Conservation (phyloP, 2,329 filamentous ascomycete genomes). For the Colletotrichum zoysiae region DNA sequence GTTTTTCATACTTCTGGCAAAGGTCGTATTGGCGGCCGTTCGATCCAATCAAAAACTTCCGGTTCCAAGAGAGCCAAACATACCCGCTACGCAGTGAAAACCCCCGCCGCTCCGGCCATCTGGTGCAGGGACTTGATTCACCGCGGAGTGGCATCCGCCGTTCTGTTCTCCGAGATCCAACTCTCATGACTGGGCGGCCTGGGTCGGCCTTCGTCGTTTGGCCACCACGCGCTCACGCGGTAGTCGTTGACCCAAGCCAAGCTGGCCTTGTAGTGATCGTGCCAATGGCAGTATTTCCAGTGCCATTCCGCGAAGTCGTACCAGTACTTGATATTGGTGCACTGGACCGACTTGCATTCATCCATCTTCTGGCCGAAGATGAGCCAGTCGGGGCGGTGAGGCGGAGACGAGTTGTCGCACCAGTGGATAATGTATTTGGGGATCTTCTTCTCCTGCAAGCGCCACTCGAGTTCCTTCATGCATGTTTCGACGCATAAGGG, state of each 20-base stretch:
- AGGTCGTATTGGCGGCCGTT: too few relatives aligned
- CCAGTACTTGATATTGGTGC: slow-evolving; percentile 2
- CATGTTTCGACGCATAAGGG: background rate
- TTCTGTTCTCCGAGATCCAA: slow-evolving; percentile 14
- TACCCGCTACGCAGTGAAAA: background rate
- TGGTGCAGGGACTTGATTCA: rapidly evolving
- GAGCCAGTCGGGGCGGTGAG: background rate
- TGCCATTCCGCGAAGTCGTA: slow-evolving; percentile 1
- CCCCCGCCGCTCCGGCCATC: too few relatives aligned
- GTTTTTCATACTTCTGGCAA: background rate
- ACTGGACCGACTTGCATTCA: slow-evolving; percentile 9
- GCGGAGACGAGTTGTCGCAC: slow-evolving; percentile 4
- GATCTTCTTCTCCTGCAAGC: background rate
- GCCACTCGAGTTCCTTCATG: slow-evolving; percentile 11
- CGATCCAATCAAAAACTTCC: too few relatives aligned
- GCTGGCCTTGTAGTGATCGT: background rate
- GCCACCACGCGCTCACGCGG: slow-evolving; percentile 10
- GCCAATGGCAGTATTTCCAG: slow-evolving; percentile 3
- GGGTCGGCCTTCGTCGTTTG: slow-evolving; percentile 1
- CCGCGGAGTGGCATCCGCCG: background rate
- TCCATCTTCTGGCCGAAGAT: slow-evolving; percentile 5
- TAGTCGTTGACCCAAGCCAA: slow-evolving; percentile 9
- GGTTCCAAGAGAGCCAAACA: background rate
- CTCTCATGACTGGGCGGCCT: background rate
- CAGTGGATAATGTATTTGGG: background rate